Evolutionary conservation across 306 rosid genomes (phyloP), one percentile per base, ranked within the genome.

Genomic region (Acacia crassicarpa): DNA sequence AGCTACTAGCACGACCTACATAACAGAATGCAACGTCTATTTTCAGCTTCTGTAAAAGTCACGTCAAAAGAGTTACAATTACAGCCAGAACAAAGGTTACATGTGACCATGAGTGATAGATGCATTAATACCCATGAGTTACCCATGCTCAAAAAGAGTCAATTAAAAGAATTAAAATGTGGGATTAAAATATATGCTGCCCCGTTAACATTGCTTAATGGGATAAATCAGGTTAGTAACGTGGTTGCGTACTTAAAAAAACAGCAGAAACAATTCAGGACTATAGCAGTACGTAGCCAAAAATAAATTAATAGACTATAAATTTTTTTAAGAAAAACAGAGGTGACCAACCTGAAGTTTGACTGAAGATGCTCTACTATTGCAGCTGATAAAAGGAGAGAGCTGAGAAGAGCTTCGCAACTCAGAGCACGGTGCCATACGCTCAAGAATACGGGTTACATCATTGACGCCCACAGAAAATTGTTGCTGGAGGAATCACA

Each of bases 401-500:
- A 14, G 72, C 67, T 74, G 77, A 71, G 78, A 20, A 59, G 78
- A 78, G 72, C 53, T 75, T 75, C 65, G 85, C 65, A 61, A 69
- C 78, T 83, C 80, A 23, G 77, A 62, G 72, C 82, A 33, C 3
- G 93, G 94, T n/a, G 69, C 70, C 98, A 94, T 94, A 59, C 89
- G 94, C 88, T 94, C 95, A 70, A 94, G 97, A 27, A 90, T 85
- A 19, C 93, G 92, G 43, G 94, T 89, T 48, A 92, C 98, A 11
- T 92, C 98, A 81, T 94, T 92, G 76, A 91, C 97, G 65, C 98
- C 96, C 66, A 94, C 86, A 56, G 94, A 86, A 76, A 92, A 92
- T 76, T 89, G 96, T 90, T 91, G 94, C 96, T 92, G 84, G 85
- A 73, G 75, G 59, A 73, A 59, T 67, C 82, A 78, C 22, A 11